Conservation (phyloP, 495 filamentous ascomycete genomes). For the Barbatosphaeria neglecta region DNA sequence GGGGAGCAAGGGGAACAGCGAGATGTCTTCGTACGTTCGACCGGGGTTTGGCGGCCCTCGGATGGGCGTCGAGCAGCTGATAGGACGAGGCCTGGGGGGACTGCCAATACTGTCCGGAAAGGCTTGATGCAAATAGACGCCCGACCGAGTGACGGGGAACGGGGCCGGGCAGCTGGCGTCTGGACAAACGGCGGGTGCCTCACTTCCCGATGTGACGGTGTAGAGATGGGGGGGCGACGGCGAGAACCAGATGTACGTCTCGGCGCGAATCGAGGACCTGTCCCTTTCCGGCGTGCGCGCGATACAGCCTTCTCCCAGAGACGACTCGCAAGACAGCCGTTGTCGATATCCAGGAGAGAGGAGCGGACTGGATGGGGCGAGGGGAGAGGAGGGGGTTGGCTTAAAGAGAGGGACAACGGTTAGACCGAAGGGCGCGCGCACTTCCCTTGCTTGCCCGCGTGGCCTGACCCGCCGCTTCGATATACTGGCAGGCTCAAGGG, state of each 20-base stretch:
- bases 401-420: not conserved
- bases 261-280: not conserved
- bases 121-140: conserved; percentile 27
- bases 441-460: not conserved
- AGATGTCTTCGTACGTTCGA: conserved; percentile 13
- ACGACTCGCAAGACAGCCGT: not conserved
- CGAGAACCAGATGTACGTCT: no score
- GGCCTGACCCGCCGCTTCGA: not conserved
- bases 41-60: conserved; percentile 9
- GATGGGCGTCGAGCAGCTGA: conserved; percentile 12
- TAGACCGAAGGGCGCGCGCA: not conserved
- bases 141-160: conserved; percentile 15
- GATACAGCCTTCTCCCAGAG: not conserved
- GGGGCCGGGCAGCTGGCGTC: conserved; percentile 15
- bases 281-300: not conserved
- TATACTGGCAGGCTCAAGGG: no score
- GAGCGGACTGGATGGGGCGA: no score
- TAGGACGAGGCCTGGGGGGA: conserved; percentile 13
- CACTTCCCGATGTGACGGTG: no score
- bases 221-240: conserved; percentile 8
- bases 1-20: conserved; percentile 1
- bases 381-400: not conserved
- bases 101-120: conserved; percentile 21
- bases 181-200: conserved; percentile 10
- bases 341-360: not conserved